A percentile compares a stretch with the other conserved stretches of the same genome.
These are phyloP conservation scores for Spirogloea muscicola DNA, from an alignment of 139 green algal genomes.

Conservation along the genomic window DNA sequence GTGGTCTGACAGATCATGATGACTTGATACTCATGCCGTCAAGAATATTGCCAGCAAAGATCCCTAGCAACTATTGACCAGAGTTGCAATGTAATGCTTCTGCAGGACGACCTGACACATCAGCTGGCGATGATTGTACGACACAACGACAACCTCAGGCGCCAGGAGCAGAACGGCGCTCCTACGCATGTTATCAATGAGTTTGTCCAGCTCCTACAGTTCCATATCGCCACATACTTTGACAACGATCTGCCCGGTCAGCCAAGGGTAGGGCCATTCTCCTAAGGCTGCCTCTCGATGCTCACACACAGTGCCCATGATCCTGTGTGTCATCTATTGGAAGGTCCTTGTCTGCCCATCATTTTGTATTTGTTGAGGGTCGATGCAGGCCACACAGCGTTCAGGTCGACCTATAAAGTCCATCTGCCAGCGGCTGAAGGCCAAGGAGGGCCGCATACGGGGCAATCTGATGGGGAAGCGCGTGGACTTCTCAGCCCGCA, in stretches of 20 bases:
- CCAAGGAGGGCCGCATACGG: conserved; percentile 79
- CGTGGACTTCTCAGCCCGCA: conserved; percentile 97
- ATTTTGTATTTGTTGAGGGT: neutral
- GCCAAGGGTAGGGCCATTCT: conserved; percentile 51
- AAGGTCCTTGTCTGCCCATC: conserved; percentile 9
- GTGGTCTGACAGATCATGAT: no score
- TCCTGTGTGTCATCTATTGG: conserved; percentile 69
- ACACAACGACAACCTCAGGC: conserved; percentile 79
- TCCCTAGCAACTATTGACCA: no score
- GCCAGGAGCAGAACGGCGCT: conserved; percentile 79
- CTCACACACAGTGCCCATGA: conserved; percentile 94
- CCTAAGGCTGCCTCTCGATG: no score
- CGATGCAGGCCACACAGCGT: conserved; percentile 43
- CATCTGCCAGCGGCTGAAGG: conserved; percentile 86
- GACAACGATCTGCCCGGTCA: conserved; percentile 91
- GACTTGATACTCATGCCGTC: no score
- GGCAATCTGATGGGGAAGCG: conserved; percentile 99
- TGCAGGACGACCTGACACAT: conserved; percentile 97
- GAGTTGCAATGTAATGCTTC: no score
- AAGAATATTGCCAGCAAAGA: no score
- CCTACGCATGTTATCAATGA: conserved; percentile 86
- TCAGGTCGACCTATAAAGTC: conserved; percentile 86
- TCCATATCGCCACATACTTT: conserved; percentile 89
- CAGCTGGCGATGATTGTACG: conserved; percentile 95
- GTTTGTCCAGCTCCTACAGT: conserved; percentile 76